phyloP scores from a whole-genome alignment of 345 rosid species.

The Abelmoschus esculentus region DNA sequence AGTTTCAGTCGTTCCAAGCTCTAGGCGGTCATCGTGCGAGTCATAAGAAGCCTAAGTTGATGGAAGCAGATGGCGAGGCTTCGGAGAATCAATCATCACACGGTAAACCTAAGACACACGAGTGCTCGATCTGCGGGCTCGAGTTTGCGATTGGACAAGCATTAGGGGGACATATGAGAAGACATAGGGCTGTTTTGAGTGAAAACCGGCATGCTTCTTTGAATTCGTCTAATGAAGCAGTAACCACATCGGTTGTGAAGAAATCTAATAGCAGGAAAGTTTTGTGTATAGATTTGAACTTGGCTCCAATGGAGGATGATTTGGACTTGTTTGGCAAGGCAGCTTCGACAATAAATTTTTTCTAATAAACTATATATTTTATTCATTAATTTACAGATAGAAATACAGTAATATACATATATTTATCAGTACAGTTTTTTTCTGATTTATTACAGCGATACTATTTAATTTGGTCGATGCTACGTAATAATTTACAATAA shows the following conservation, averaged over 20 bases:
- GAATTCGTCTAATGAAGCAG: background rate
- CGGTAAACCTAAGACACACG: slow-evolving; percentile 52
- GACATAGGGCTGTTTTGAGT: slow-evolving; percentile 32
- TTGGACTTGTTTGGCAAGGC: slow-evolving; percentile 37
- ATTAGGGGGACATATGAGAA: slow-evolving; percentile 66
- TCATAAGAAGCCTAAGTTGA: slow-evolving; percentile 51
- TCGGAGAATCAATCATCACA: slow-evolving; percentile 17
- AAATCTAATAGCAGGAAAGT: slow-evolving; percentile 39
- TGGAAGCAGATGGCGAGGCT: slow-evolving; percentile 3
- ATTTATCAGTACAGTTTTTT: background rate
- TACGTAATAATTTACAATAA: background rate
- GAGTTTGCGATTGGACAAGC: slow-evolving; percentile 80
- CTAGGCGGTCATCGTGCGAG: slow-evolving; percentile 67
- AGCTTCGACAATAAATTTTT: slow-evolving; percentile 30
- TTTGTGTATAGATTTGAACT: slow-evolving; percentile 55
- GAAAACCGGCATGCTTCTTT: slow-evolving; percentile 2
- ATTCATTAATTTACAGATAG: slow-evolving; percentile 7
- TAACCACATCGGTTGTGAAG: slow-evolving; percentile 27
- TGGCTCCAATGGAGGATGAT: slow-evolving; percentile 63
- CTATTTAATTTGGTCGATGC: background rate
- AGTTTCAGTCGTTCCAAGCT: slow-evolving; percentile 57
- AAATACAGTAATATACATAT: background rate
- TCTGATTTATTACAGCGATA: background rate
- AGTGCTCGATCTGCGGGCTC: slow-evolving; percentile 82
- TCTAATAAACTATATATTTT: slow-evolving; percentile 16